phyloP scores from a whole-genome alignment of 768 basidiomycete species.

The Termitomyces sp. region DNA sequence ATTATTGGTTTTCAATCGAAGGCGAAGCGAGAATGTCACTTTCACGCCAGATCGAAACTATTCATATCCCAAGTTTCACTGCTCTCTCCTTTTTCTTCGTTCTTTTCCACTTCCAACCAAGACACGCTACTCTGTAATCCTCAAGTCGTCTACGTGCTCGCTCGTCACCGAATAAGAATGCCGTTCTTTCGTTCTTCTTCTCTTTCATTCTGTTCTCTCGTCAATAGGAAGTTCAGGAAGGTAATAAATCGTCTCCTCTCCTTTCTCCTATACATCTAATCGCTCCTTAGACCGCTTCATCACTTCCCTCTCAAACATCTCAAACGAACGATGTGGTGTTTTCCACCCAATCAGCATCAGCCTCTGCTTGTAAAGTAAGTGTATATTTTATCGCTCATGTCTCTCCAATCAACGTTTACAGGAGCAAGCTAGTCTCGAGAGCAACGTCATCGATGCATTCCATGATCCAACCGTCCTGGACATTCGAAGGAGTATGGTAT shows the following conservation, averaged over 20 bases:
- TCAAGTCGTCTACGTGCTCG: neutral
- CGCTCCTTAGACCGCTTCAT: neutral
- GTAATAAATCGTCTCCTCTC: neutral
- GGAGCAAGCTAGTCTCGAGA: neutral
- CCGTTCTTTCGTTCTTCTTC: neutral
- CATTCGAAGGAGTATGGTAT: neutral
- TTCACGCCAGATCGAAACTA: neutral
- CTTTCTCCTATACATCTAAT: neutral
- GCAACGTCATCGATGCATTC: neutral
- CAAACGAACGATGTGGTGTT: neutral
- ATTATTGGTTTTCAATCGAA: too few species aligned
- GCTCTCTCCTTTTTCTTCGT: neutral
- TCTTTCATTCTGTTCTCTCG: neutral
- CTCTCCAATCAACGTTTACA: neutral
- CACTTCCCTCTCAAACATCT: neutral
- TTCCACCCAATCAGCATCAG: neutral
- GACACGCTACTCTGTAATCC: too few species aligned
- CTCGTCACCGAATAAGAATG: neutral
- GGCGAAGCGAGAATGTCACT: neutral
- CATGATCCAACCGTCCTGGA: neutral
- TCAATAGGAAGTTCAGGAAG: neutral
- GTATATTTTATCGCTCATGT: neutral
- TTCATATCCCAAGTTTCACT: neutral
- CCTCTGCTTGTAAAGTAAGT: neutral
- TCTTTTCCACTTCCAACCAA: neutral